Evolutionary conservation across 2,329 filamentous ascomycete species (phyloP).

Genomic region (Phyllosticta paracitricarpa): DNA sequence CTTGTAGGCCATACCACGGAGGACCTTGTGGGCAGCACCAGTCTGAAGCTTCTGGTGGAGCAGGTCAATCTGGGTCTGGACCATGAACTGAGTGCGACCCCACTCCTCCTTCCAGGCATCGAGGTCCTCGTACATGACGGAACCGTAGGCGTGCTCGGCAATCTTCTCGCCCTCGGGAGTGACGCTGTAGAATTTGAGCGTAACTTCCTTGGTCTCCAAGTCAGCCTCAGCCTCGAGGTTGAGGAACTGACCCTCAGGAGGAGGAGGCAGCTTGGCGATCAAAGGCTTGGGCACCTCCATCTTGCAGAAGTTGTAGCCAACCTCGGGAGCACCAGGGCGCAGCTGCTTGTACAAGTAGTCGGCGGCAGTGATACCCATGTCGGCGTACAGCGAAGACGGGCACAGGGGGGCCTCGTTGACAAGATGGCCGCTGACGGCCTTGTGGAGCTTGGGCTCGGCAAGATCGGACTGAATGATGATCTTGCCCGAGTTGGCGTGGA

Average conservation of each 20-base stretch:
- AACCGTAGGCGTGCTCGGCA: slow-evolving; percentile 52
- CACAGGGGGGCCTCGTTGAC: slow-evolving; percentile 59
- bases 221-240: slow-evolving; percentile 52
- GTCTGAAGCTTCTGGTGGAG: slow-evolving; percentile 56
- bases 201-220: slow-evolving; percentile 43
- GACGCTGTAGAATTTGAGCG: slow-evolving; percentile 47
- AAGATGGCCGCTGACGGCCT: slow-evolving; percentile 53
- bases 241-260: slow-evolving; percentile 47
- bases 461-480: slow-evolving; percentile 59
- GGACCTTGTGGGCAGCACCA: slow-evolving; percentile 61
- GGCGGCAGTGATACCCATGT: slow-evolving; percentile 55
- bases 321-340: slow-evolving; percentile 44
- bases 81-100: slow-evolving; percentile 53
- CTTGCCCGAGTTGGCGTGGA: slow-evolving; percentile 49
- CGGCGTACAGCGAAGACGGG: slow-evolving; percentile 54
- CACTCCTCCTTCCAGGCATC: slow-evolving; percentile 56
- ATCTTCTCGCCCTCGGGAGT: slow-evolving; percentile 48
- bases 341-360: slow-evolving; percentile 59
- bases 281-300: slow-evolving; percentile 64
- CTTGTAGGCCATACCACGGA: slow-evolving; percentile 71
- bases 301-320: slow-evolving; percentile 54
- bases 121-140: slow-evolving; percentile 51
- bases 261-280: slow-evolving; percentile 45
- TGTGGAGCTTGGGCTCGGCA: slow-evolving; percentile 51
- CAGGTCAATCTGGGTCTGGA: slow-evolving; percentile 48